Evolutionary conservation across 768 basidiomycete species (phyloP), one percentile per base, ranked within the genome.

Genomic region (Leccinellum rugosiceps): DNA sequence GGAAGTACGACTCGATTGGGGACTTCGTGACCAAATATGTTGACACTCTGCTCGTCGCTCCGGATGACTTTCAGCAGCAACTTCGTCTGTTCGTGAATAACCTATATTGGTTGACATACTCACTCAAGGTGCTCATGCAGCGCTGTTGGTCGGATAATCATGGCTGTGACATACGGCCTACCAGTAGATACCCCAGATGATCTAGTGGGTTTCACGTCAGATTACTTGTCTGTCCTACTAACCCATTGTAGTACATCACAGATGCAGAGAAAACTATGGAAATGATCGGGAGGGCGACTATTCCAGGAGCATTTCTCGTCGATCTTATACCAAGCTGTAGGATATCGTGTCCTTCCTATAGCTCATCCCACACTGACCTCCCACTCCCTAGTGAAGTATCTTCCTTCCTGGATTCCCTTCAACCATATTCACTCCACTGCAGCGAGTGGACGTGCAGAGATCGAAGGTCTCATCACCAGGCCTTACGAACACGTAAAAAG

Each of bases 1-100:
- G 64, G 47, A 66, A 71, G 48, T 78, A 76, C 34, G 58, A 68
- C n/a, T 26, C 25, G 0, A 51, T 74, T 8, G 75, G 74, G 35
- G 68, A 75, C 55, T 62, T 67, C 17, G 57, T 69, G 17, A 59
- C 61, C 1, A 55, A 64, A 50, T 62, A 67, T 38, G 43, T 63
- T 15, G 17, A 55, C 26, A 51, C 21, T 19, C 28, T 72, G 14
- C 8, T 64, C 23, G 52, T 60, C 3, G 19, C 51, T 3, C 68
- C 67, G 8, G 21, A 54, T 7, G 57, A 58, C 26, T 71, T 71
- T 44, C 56, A 59, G 19, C 55, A 55, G 14, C 61, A 69, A 49
- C 54, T 70, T 34, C 60, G 65, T 45, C 46, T 66, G 59, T 68
- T 56, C 44, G 61, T 64, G 6, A 17, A 14, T 11, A n/a, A 47